Percentiles rank a stretch among this genome's conserved stretches.
These are phyloP conservation scores for Lachancea fermentati DNA, from an alignment of 805 yeast species.

Conservation along the genomic window DNA sequence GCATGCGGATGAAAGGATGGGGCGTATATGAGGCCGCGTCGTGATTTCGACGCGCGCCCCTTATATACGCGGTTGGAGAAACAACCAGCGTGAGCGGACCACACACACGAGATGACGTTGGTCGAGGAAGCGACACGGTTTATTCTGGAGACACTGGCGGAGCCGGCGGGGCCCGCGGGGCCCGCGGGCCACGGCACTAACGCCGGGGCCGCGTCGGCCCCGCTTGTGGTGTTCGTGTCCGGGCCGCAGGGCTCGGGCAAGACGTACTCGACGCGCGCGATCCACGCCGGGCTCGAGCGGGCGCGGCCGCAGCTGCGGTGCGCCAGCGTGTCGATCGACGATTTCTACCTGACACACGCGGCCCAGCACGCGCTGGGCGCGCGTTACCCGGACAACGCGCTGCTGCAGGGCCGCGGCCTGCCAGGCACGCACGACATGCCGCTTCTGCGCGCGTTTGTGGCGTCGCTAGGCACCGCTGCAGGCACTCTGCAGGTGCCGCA, in stretches of 20 bases:
- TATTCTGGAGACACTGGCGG: slow-evolving; percentile 1
- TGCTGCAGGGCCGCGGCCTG: slow-evolving; percentile 75
- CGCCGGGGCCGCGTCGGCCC: slow-evolving; percentile 15
- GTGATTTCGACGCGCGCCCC: too few relatives aligned
- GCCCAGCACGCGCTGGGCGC: slow-evolving; percentile 49
- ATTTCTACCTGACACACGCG: slow-evolving; percentile 64
- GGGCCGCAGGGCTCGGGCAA: slow-evolving; percentile 85
- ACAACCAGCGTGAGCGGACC: too few relatives aligned
- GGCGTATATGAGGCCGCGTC: too few relatives aligned
- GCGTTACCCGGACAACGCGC: slow-evolving; percentile 40
- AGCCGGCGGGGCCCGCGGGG: too few relatives aligned
- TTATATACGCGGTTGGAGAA: too few relatives aligned
- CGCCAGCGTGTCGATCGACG: slow-evolving; percentile 71
- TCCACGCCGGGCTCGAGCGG: slow-evolving; percentile 33
- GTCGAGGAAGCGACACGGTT: slow-evolving; percentile 4
- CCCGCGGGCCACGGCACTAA: not conserved
- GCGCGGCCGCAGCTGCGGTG: slow-evolving; percentile 36
- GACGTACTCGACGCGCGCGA: slow-evolving; percentile 45
- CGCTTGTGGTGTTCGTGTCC: slow-evolving; percentile 51
- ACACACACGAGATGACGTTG: too few relatives aligned
- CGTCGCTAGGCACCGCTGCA: slow-evolving; percentile 22
- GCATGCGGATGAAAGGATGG: not conserved
- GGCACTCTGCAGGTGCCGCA: slow-evolving; percentile 42
- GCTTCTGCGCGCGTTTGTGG: slow-evolving; percentile 19
- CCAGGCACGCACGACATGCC: slow-evolving; percentile 89